Conservation (phyloP, 2,329 filamentous ascomycete genomes). For the Rhynchosporium agropyri region DNA sequence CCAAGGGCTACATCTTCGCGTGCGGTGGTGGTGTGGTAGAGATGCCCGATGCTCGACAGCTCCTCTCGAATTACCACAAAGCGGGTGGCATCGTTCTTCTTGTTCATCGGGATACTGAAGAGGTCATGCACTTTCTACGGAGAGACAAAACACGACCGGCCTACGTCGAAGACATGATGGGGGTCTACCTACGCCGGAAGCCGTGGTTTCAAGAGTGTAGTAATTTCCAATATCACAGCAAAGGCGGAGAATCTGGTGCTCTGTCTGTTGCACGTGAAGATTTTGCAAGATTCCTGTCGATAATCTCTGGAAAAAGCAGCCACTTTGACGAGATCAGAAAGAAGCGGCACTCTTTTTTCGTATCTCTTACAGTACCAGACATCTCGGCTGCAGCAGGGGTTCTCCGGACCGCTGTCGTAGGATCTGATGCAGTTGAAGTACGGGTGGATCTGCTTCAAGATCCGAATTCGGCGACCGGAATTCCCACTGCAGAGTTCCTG, state of each 20-base stretch:
- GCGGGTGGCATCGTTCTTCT: slow-evolving; percentile 82
- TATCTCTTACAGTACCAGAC: slow-evolving; percentile 83
- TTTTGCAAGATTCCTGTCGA: slow-evolving; percentile 71
- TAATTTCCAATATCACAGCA: slow-evolving; percentile 91
- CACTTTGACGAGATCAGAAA: slow-evolving; percentile 60
- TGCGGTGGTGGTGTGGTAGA: slow-evolving; percentile 95
- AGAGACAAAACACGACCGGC: slow-evolving; percentile 89
- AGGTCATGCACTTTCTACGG: slow-evolving; percentile 86
- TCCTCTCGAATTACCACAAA: slow-evolving; percentile 73
- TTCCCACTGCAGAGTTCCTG: slow-evolving; percentile 74
- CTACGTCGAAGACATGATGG: slow-evolving; percentile 89
- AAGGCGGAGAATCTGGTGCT: slow-evolving; percentile 49
- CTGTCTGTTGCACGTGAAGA: slow-evolving; percentile 52
- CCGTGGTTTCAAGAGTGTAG: slow-evolving; percentile 92
- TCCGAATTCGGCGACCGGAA: slow-evolving; percentile 52
- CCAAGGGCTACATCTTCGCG: slow-evolving; percentile 80
- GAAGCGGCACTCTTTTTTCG: slow-evolving; percentile 84
- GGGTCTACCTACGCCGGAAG: slow-evolving; percentile 85
- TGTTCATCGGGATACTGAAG: slow-evolving; percentile 83
- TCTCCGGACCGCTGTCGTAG: slow-evolving; percentile 74
- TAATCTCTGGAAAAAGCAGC: slow-evolving; percentile 64
- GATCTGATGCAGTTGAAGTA: slow-evolving; percentile 90
- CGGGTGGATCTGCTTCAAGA: slow-evolving; percentile 89
- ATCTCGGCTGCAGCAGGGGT: slow-evolving; percentile 64
- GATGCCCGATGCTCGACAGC: slow-evolving; percentile 73